A percentile compares a stretch with the other conserved stretches of the same genome.
phyloP scores from a whole-genome alignment of 352 stramenopile species.

The Phytophthora pini region DNA sequence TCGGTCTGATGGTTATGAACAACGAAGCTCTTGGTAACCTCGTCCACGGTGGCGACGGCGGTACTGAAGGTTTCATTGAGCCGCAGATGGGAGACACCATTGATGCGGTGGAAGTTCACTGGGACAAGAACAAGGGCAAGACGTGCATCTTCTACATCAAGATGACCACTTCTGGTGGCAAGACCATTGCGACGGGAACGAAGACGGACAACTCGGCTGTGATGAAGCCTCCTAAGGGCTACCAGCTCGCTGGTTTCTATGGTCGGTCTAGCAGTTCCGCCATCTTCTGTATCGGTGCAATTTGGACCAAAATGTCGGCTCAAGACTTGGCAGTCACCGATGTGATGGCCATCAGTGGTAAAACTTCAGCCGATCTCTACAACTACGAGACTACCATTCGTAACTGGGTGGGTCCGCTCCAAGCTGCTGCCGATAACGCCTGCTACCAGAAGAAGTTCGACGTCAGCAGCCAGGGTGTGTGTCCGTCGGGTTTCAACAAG shows the following conservation, averaged over 20 bases:
- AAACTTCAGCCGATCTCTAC: constrained; percentile 16
- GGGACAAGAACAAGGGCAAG: constrained; percentile 32
- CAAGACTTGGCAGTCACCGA: constrained; percentile 25
- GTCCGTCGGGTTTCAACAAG: constrained; percentile 49
- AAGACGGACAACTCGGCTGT: constrained; percentile 16
- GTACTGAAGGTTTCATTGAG: constrained; percentile 18
- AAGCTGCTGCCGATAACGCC: constrained; percentile 7
- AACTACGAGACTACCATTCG: constrained; percentile 37
- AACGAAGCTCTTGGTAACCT: constrained; percentile 20
- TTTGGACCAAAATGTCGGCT: constrained; percentile 16
- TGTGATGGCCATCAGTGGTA: constrained; percentile 19
- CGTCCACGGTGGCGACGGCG: constrained; percentile 28
- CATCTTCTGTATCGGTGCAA: constrained; percentile 27
- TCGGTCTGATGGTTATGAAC: constrained; percentile 22
- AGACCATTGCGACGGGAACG: constrained; percentile 21
- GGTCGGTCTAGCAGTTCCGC: constrained; percentile 14
- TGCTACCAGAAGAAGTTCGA: constrained; percentile 39
- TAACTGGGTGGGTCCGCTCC: constrained; percentile 48
- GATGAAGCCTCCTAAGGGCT: constrained; percentile 22
- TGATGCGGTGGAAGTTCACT: constrained; percentile 27
- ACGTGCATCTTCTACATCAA: constrained; percentile 37
- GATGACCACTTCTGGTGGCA: constrained; percentile 7
- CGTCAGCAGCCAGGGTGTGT: constrained; percentile 34
- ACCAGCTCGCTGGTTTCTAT: constrained; percentile 31
- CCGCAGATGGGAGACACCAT: constrained; percentile 21